Base-by-base conservation (phyloP, 2,329 filamentous ascomycete species). In the Chalara sp. region DNA sequence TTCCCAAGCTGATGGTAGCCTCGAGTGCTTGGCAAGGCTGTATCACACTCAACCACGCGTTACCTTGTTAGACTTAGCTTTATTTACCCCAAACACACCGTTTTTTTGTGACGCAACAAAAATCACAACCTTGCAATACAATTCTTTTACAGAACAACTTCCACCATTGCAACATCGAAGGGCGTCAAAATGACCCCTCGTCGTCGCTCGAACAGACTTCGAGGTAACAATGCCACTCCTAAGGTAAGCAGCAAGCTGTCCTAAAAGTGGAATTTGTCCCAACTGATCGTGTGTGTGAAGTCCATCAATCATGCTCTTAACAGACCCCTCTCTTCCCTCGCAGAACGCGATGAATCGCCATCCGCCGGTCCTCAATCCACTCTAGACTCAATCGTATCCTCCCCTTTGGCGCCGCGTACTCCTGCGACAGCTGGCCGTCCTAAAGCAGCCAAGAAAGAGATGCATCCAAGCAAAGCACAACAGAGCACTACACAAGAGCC, bases 381-480 rank as follows among this genome's bases (percentile, higher is more conserved):
- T 42, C 57, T 60, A 30, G 55, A 61, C 48, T 44, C 56, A 12
- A 53, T 60, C 31, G 53, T 50, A 11, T 59, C 61, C 30, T 61
- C 62, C 32, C 61, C 59, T 28, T 33, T 56, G 21, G 53, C 55
- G 44, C 65, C 65, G 30, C 56, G 56, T 53, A 85, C 87, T 1
- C 89, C 89, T 5, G 76, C 75, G 40, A 80, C 80, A 39, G 78
- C 76, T 11, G 81, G 82, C 4, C 77, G 82, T 5, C 72, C 86
- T 58, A 86, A 87, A 70, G 87, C 89, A 29, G 74, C 85, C 45
- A 77, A 78, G 56, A 81, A 84, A 53, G 90, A 96, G 67, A 96
- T 96, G 91, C 91, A 96, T 65, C 92, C 92, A 6, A 87, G 87
- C 72, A 87, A 87, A 65, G 80, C 82, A 51, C 89, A 93, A 51